These are phyloP conservation scores for Aspergillus phoenicis DNA, from an alignment of 2,329 filamentous ascomycete genomes.

Conservation along the genomic window DNA sequence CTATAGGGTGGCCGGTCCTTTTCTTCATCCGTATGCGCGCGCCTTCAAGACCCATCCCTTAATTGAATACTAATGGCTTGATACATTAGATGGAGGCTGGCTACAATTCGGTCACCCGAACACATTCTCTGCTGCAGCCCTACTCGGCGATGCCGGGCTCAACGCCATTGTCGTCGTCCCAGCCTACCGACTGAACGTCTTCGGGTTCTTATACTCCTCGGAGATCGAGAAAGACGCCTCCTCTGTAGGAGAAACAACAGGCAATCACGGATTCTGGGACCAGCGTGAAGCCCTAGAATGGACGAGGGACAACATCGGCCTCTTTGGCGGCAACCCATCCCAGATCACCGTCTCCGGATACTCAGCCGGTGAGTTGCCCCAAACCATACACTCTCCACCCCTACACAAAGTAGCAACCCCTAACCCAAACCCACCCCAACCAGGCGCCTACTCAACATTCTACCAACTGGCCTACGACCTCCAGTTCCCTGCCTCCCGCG, in stretches of 20 bases:
- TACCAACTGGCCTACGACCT: slow-evolving; percentile 62
- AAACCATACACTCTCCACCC: not conserved
- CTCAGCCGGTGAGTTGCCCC: slow-evolving; percentile 49
- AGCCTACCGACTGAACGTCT: slow-evolving; percentile 59
- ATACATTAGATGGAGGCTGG: slow-evolving; percentile 53
- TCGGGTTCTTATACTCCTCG: slow-evolving; percentile 57
- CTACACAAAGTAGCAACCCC: not conserved
- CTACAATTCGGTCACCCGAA: slow-evolving; percentile 60
- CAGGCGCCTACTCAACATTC: slow-evolving; percentile 57
- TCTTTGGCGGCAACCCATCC: slow-evolving; percentile 54
- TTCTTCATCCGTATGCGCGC: slow-evolving; percentile 57
- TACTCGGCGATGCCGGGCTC: slow-evolving; percentile 54
- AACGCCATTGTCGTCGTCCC: slow-evolving; percentile 57
- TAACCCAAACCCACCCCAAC: slow-evolving; percentile 7
- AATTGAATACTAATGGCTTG: not conserved
- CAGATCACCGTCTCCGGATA: slow-evolving; percentile 60
- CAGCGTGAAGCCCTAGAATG: slow-evolving; percentile 59
- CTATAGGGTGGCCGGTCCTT: slow-evolving; percentile 57
- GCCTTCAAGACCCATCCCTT: not conserved
- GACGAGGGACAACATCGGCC: slow-evolving; percentile 54
- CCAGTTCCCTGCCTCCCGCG: slow-evolving; percentile 48
- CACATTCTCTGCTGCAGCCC: slow-evolving; percentile 45
- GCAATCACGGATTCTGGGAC: slow-evolving; percentile 62
- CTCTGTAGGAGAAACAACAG: slow-evolving; percentile 38
- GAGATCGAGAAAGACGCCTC: slow-evolving; percentile 51